Percentiles rank a stretch among this genome's conserved stretches.
These are phyloP conservation scores for Priceomyces melissophilus DNA, from an alignment of 805 yeast species.

Conservation along the genomic window DNA sequence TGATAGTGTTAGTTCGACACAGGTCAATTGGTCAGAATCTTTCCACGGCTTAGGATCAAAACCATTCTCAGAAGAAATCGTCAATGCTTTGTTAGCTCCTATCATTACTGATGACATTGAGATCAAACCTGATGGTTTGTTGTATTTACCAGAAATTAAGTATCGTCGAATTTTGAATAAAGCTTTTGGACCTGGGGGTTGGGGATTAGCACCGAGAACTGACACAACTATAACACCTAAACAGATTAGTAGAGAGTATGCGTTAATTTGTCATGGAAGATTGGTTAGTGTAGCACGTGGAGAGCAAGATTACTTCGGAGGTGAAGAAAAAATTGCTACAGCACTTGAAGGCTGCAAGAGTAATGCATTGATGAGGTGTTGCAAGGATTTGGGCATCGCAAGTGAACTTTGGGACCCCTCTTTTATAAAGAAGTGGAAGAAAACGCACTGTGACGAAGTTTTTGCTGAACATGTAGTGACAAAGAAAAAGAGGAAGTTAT, in stretches of 20 bases:
- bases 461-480: conserved; percentile 82
- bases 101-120: conserved; percentile 76
- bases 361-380: conserved; percentile 95
- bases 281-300: conserved; percentile 92
- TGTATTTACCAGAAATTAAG: conserved; percentile 92
- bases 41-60: conserved; percentile 80
- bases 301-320: conserved; percentile 85
- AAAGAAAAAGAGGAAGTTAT: conserved; percentile 82
- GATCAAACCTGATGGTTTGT: conserved; percentile 90
- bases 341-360: conserved; percentile 97
- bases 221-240: conserved; percentile 74
- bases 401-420: conserved; percentile 97
- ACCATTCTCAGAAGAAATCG: conserved; percentile 65
- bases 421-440: conserved; percentile 60
- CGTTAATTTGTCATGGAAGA: conserved; percentile 80
- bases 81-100: conserved; percentile 57
- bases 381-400: conserved; percentile 95
- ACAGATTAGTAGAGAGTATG: conserved; percentile 86
- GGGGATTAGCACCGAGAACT: conserved; percentile 96
- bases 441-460: conserved; percentile 64
- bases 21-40: conserved; percentile 77
- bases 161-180: conserved; percentile 83
- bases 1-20: conserved; percentile 6
- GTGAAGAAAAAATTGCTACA: conserved; percentile 82
- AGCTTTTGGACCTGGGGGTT: conserved; percentile 98